phyloP scores from a whole-genome alignment of 371 early-diverging fungal species.

The Syncephalastrum monosporum region DNA sequence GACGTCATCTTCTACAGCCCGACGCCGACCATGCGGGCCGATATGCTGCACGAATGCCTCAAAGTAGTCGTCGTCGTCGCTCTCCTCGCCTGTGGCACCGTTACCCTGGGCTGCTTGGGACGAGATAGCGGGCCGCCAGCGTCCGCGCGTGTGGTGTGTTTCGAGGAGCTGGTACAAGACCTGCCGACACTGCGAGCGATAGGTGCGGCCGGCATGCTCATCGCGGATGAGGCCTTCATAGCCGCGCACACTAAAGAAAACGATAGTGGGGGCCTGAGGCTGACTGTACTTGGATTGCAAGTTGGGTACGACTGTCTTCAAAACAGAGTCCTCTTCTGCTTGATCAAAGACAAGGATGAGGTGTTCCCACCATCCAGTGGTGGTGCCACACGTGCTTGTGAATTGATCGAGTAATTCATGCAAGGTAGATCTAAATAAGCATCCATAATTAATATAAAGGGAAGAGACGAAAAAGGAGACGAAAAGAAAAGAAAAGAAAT shows the following conservation, averaged over 20 bases:
- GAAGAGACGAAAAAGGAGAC: too few relatives aligned
- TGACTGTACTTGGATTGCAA: slow-evolving; percentile 7
- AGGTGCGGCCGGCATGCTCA: not conserved
- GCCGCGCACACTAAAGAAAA: slow-evolving; percentile 10
- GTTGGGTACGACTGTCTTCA: slow-evolving; percentile 6
- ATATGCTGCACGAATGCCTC: too few relatives aligned
- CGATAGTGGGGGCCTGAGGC: slow-evolving; percentile 4
- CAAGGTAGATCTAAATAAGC: too few relatives aligned
- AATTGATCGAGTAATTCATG: too few relatives aligned
- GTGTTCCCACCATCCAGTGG: slow-evolving; percentile 6
- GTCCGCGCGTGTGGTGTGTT: slow-evolving; percentile 7
- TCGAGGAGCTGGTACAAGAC: slow-evolving; percentile 9
- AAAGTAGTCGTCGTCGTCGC: slow-evolving; percentile 10
- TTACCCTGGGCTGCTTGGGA: not conserved
- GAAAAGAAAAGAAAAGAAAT: too few relatives aligned
- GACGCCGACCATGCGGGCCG: too few relatives aligned
- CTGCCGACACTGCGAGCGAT: slow-evolving; percentile 11
- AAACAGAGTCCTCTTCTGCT: not conserved
- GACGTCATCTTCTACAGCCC: too few relatives aligned
- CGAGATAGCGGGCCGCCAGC: slow-evolving; percentile 7
- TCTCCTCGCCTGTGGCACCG: not conserved
- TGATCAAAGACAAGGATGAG: slow-evolving; percentile 11
- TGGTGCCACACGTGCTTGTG: not conserved
- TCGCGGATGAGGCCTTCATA: too few relatives aligned
- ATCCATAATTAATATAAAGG: too few relatives aligned